Conservation (phyloP, 805 yeast genomes). For the Yamadazyma kitorensis region DNA sequence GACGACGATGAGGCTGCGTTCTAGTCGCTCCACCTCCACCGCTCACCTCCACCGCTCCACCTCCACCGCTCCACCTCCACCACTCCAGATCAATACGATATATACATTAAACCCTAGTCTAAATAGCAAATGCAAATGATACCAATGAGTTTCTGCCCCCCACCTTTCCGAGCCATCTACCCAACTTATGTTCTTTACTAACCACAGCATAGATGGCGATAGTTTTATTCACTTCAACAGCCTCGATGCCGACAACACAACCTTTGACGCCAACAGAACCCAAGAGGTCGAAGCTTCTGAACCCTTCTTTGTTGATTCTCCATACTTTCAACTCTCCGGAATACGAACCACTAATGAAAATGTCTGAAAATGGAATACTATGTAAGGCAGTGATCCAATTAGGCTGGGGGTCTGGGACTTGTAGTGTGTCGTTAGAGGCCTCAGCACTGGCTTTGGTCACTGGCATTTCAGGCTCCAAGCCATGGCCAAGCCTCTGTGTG, state of each 20-base stretch:
- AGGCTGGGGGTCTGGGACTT: constrained; percentile 73
- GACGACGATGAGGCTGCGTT: constrained; percentile 71
- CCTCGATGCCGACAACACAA: constrained; percentile 60
- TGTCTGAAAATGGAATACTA: constrained; percentile 81
- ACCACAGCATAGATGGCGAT: constrained; percentile 57
- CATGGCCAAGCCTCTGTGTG: constrained; percentile 74
- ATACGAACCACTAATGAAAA: constrained; percentile 88
- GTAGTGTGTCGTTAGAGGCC: constrained; percentile 52
- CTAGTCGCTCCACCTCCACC: too few species aligned
- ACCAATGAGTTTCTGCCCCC: constrained; percentile 68
- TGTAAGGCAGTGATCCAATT: constrained; percentile 80
- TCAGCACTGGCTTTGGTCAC: constrained; percentile 43
- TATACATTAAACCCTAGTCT: too few species aligned
- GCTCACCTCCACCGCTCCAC: too few species aligned
- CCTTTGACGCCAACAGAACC: constrained; percentile 69
- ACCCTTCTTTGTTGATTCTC: constrained; percentile 59
- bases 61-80: too few species aligned
- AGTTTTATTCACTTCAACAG: constrained; percentile 52
- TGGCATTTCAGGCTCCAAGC: constrained; percentile 49
- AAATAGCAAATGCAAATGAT: constrained; percentile 31
- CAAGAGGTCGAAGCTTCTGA: constrained; percentile 57
- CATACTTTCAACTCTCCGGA: constrained; percentile 75
- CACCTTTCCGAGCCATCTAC: constrained; percentile 73
- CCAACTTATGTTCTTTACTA: constrained; percentile 83
- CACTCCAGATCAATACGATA: too few species aligned